phyloP scores from a whole-genome alignment of 768 basidiomycete genomes.

The Nevesoporus exiguus region DNA sequence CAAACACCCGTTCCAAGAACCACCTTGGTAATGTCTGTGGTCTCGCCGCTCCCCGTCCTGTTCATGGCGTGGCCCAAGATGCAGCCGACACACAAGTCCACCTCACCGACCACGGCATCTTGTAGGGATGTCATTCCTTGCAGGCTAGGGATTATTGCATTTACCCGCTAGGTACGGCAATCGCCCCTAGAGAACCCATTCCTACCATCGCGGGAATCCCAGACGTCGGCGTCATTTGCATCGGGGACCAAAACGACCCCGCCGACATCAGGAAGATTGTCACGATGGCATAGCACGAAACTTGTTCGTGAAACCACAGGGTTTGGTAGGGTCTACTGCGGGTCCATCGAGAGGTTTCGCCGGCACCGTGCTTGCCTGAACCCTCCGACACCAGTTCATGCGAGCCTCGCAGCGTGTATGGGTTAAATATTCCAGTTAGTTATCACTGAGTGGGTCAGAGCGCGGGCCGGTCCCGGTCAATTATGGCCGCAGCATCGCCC shows the following conservation, averaged over 20 bases:
- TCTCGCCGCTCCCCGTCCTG: background rate
- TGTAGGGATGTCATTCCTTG: background rate
- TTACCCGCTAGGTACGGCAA: background rate
- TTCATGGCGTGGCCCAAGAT: background rate
- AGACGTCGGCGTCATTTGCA: background rate
- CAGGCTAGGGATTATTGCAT: background rate
- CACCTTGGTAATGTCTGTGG: background rate
- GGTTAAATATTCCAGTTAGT: background rate
- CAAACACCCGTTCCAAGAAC: background rate
- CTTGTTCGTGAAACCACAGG: constrained; percentile 5
- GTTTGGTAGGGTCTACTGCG: background rate
- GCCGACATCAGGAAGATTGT: background rate
- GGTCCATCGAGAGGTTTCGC: constrained; percentile 3
- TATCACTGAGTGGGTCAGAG: background rate
- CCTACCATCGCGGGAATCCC: background rate
- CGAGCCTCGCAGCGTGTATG: background rate
- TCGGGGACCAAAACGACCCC: constrained; percentile 1
- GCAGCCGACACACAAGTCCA: background rate
- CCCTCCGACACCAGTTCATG: background rate
- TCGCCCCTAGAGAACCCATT: background rate
- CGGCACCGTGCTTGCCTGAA: constrained; percentile 1
- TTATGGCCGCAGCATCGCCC: background rate
- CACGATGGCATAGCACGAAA: background rate
- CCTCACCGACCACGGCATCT: background rate
- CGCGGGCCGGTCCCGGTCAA: background rate